Percentiles rank a stretch among this genome's conserved stretches.
Conservation (phyloP, 2,329 filamentous ascomycete species). For the Penicillium decumbens region DNA sequence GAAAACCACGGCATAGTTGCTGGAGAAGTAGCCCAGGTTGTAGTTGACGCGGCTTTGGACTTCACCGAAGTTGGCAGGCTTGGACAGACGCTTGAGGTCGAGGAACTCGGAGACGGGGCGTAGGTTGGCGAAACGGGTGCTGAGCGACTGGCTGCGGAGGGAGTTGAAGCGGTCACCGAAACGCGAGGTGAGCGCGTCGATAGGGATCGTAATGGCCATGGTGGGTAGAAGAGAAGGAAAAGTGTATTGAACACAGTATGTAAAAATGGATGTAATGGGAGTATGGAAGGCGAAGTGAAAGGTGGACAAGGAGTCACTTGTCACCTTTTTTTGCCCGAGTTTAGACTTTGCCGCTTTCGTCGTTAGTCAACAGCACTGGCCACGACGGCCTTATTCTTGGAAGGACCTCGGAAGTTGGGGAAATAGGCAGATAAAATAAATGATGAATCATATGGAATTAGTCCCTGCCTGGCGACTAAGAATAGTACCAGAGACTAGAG, state of each 20-base stretch:
- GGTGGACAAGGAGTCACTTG: constrained; percentile 1
- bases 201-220: constrained; percentile 90
- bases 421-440: background rate
- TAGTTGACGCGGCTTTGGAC: constrained; percentile 92
- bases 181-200: constrained; percentile 85
- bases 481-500: background rate
- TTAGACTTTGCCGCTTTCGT: constrained; percentile 10
- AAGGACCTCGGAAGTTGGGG: background rate
- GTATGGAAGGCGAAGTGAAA: background rate
- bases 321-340: constrained; percentile 4
- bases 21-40: constrained; percentile 94
- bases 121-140: constrained; percentile 84
- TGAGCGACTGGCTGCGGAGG: constrained; percentile 72
- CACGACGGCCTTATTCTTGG: background rate
- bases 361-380: constrained; percentile 1
- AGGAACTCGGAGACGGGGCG: constrained; percentile 89
- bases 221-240: constrained; percentile 17
- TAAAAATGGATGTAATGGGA: background rate
- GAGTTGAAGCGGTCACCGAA: constrained; percentile 86
- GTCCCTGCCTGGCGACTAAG: background rate
- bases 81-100: constrained; percentile 91
- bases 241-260: background rate
- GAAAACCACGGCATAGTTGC: constrained; percentile 95
- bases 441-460: background rate
- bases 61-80: constrained; percentile 85